These are phyloP conservation scores for Fonsecaea multimorphosa DNA, from an alignment of 2,329 filamentous ascomycete genomes.

Conservation along the genomic window DNA sequence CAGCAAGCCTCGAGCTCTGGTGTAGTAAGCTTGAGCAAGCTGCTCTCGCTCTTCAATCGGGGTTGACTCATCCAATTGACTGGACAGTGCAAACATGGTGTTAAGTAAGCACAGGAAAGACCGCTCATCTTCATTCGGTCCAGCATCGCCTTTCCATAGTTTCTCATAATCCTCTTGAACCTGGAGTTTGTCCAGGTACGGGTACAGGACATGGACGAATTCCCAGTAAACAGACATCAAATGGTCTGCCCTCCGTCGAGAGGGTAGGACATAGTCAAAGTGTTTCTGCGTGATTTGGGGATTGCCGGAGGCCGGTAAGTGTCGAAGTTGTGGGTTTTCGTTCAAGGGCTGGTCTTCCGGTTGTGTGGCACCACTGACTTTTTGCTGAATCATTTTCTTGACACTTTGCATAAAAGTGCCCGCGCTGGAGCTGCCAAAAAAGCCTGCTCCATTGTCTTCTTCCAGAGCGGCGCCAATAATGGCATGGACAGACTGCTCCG, in stretches of 20 bases:
- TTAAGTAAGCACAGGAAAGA: constrained; percentile 56
- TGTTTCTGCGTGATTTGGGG: constrained; percentile 30
- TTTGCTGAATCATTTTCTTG: constrained; percentile 39
- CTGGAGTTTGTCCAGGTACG: constrained; percentile 50
- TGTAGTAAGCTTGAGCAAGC: constrained; percentile 52
- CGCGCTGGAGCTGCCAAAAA: constrained; percentile 57
- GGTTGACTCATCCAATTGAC: constrained; percentile 53
- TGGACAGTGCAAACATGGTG: constrained; percentile 55
- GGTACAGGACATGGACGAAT: constrained; percentile 56
- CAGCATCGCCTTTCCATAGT: constrained; percentile 49
- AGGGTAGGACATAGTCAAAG: constrained; percentile 51
- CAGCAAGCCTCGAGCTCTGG: constrained; percentile 51
- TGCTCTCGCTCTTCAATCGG: constrained; percentile 49
- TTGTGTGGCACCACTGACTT: constrained; percentile 44
- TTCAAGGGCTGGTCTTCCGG: constrained; percentile 42
- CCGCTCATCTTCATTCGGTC: constrained; percentile 49
- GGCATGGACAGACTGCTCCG: constrained; percentile 50
- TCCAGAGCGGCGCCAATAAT: constrained; percentile 54
- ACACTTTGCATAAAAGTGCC: constrained; percentile 57
- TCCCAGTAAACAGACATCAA: constrained; percentile 57
- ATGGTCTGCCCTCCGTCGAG: constrained; percentile 54
- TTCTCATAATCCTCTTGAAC: constrained; percentile 51
- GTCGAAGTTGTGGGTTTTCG: background rate
- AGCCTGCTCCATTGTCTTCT: constrained; percentile 52
- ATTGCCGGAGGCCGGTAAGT: background rate